Percentiles rank a stretch among this genome's conserved stretches.
Evolutionary conservation across 495 filamentous ascomycete genomes (phyloP).

Genomic region (Daldinia childiae): DNA sequence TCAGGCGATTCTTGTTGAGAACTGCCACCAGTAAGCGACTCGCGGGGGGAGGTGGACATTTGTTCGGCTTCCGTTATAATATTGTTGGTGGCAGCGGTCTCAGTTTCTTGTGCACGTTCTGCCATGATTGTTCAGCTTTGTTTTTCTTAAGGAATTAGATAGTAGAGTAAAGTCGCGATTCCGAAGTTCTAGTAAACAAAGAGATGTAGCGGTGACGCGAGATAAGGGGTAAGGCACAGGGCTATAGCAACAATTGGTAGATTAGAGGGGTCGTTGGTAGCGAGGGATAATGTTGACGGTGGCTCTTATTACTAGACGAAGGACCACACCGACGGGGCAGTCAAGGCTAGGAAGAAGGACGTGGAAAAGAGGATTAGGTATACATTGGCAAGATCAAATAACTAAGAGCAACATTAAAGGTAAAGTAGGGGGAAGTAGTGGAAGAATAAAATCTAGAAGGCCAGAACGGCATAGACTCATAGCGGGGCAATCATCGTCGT

Average conservation of each 20-base stretch:
- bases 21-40: constrained; percentile 31
- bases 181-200: neutral
- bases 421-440: constrained; percentile 32
- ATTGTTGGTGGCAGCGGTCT: constrained; percentile 46
- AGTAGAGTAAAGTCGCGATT: neutral
- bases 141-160: neutral
- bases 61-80: constrained; percentile 42
- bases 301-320: constrained; percentile 13
- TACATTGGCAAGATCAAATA: constrained; percentile 45
- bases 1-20: constrained; percentile 33
- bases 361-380: constrained; percentile 26
- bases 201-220: constrained; percentile 7
- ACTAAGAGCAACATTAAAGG: constrained; percentile 29
- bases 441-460: constrained; percentile 18
- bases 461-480: constrained; percentile 39
- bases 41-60: constrained; percentile 44
- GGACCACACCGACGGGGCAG: constrained; percentile 9
- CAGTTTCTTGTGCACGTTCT: constrained; percentile 48
- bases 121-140: constrained; percentile 45
- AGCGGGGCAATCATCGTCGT: constrained; percentile 35
- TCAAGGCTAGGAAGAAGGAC: constrained; percentile 1
- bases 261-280: neutral
- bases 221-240: neutral
- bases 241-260: constrained; percentile 10
- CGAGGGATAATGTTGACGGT: constrained; percentile 1